phyloP scores from a whole-genome alignment of 805 yeast genomes.

The Candida anglica region DNA sequence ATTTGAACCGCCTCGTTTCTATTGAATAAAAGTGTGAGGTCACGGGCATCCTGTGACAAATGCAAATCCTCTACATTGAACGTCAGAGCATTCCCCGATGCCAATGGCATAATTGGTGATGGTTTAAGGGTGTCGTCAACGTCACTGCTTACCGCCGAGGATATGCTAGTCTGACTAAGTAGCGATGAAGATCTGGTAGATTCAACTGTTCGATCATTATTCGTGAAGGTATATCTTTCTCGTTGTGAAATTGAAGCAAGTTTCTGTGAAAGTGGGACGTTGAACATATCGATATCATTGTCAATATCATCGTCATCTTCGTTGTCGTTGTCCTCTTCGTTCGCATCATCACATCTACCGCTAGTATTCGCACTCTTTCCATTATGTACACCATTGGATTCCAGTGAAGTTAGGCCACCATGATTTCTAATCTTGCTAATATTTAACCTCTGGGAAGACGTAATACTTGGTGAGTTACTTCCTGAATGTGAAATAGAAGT shows the following conservation, averaged over 20 bases:
- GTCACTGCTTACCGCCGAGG: conserved; percentile 7
- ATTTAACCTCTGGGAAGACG: conserved; percentile 27
- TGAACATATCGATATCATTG: conserved; percentile 50
- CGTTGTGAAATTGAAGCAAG: conserved; percentile 35
- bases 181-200: conserved; percentile 44
- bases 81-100: background rate
- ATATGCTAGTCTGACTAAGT: conserved; percentile 28
- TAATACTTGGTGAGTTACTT: conserved; percentile 20
- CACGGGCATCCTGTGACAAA: conserved; percentile 30
- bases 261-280: conserved; percentile 63
- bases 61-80: conserved; percentile 10
- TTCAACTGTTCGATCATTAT: conserved; percentile 27
- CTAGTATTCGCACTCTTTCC: too few species aligned
- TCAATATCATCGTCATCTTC: conserved; percentile 11
- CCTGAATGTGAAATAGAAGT: conserved; percentile 16
- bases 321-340: conserved; percentile 8
- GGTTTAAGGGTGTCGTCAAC: conserved; percentile 2
- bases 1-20: conserved; percentile 20
- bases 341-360: background rate
- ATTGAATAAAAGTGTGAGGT: conserved; percentile 24
- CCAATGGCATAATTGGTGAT: conserved; percentile 3
- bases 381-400: too few species aligned
- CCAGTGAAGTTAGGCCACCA: background rate
- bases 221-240: conserved; percentile 24
- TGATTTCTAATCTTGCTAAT: conserved; percentile 15